These are phyloP conservation scores for Phytophthora pistaciae DNA, from an alignment of 352 stramenopile genomes.

Conservation along the genomic window DNA sequence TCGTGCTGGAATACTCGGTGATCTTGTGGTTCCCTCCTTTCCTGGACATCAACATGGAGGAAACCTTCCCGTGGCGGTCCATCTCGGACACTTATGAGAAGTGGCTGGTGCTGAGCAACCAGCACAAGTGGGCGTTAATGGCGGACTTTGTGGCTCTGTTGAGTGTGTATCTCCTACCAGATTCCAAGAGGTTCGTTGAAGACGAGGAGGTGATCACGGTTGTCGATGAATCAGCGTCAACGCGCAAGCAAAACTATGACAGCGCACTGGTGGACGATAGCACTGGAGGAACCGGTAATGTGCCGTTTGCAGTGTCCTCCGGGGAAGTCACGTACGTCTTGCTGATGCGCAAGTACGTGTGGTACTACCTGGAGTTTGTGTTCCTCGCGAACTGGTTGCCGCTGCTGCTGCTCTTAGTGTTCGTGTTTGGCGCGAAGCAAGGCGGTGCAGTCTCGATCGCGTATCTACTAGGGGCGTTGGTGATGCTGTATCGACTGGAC, in stretches of 20 bases:
- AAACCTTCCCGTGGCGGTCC: conserved; percentile 64
- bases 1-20: conserved; percentile 77
- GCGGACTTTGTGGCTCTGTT: conserved; percentile 79
- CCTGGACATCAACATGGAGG: conserved; percentile 62
- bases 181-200: conserved; percentile 52
- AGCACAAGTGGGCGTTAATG: conserved; percentile 85
- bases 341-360: conserved; percentile 68
- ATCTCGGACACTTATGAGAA: conserved; percentile 66
- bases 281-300: conserved; percentile 3
- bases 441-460: conserved; percentile 77
- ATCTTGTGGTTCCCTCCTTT: conserved; percentile 79
- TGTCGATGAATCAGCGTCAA: conserved; percentile 32
- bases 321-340: conserved; percentile 63
- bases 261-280: conserved; percentile 13
- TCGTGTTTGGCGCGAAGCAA: conserved; percentile 75
- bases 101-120: conserved; percentile 71
- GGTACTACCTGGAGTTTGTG: conserved; percentile 76
- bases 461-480: conserved; percentile 74
- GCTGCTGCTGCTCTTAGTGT: conserved; percentile 75
- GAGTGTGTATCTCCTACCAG: conserved; percentile 73
- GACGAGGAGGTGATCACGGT: conserved; percentile 44
- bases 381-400: conserved; percentile 74
- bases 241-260: conserved; percentile 16
- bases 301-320: conserved; percentile 17
- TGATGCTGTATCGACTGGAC: conserved; percentile 86